Evolutionary conservation across 169 alveolate genomes (phyloP).

Genomic region (Eimeria sp.): DNA sequence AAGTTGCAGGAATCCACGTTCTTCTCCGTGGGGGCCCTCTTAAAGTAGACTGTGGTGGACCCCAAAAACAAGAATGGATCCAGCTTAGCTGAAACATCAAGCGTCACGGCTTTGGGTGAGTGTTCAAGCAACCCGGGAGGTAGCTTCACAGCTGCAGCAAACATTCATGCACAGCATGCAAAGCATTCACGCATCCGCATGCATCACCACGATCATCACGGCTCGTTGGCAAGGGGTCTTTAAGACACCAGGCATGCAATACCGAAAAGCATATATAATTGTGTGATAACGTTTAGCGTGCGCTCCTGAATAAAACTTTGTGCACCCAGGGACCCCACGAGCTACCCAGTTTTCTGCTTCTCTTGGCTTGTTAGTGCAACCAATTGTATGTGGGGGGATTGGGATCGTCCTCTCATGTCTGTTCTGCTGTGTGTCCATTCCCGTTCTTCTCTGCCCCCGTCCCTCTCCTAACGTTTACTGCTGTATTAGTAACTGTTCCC

Average conservation of each 20-base stretch:
- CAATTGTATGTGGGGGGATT: not conserved
- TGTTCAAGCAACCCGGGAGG: not conserved
- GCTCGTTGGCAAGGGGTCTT: too few relatives aligned
- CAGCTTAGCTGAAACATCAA: not conserved
- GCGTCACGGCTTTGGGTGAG: not conserved
- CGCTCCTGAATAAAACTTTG: too few relatives aligned
- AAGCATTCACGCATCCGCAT: not conserved
- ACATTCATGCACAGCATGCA: not conserved
- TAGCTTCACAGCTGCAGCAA: slow-evolving; percentile 1
- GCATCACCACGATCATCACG: not conserved
- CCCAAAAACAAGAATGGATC: not conserved
- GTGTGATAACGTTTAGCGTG: too few relatives aligned
- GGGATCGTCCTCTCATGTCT: not conserved
- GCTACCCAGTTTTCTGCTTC: not conserved
- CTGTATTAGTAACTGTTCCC: not conserved
- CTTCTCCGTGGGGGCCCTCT: slow-evolving; percentile 47
- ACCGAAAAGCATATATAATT: too few relatives aligned
- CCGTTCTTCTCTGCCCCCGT: not conserved
- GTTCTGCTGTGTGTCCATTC: not conserved
- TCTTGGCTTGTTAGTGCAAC: not conserved
- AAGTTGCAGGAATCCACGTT: slow-evolving; percentile 42
- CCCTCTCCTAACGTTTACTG: not conserved
- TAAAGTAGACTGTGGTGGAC: slow-evolving; percentile 22
- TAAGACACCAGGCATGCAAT: too few relatives aligned
- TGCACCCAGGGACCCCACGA: too few relatives aligned